Conservation (phyloP, 768 basidiomycete species). For the Lentinula aciculospora region DNA sequence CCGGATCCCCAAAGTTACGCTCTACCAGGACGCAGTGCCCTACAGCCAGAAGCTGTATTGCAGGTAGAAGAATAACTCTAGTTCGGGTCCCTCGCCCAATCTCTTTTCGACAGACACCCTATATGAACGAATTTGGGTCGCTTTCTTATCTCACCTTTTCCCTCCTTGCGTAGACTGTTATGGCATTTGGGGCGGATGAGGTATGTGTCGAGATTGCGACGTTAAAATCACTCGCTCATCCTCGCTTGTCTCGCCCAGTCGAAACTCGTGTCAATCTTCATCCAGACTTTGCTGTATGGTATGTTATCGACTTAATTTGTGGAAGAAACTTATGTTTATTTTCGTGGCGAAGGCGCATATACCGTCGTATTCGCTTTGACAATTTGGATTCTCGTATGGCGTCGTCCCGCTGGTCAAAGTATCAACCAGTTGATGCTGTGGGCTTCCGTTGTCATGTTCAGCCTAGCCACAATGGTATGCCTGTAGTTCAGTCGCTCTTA, state of each 20-base stretch:
- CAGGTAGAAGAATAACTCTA: not conserved
- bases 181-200: slow-evolving; percentile 10
- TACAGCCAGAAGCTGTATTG: not conserved
- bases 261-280: slow-evolving; percentile 22
- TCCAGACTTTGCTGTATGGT: slow-evolving; percentile 23
- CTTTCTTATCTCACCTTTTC: not conserved
- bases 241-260: slow-evolving; percentile 7
- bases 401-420: slow-evolving; percentile 16
- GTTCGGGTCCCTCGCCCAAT: not conserved
- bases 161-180: not conserved
- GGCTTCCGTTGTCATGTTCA: slow-evolving; percentile 25
- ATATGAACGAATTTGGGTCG: not conserved
- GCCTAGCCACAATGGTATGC: slow-evolving; percentile 25
- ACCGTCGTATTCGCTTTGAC: slow-evolving; percentile 23
- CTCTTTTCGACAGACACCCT: not conserved
- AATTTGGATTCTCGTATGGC: slow-evolving; percentile 22
- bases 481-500: not conserved
- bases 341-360: slow-evolving; percentile 19
- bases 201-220: not conserved
- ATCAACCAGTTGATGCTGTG: slow-evolving; percentile 25
- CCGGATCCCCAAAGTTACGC: not conserved
- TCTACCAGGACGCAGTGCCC: not conserved
- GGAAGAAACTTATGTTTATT: not conserved
- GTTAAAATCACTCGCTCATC: not conserved
- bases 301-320: not conserved